Conservation (phyloP, 805 yeast genomes). For the Metschnikowia rubicola region DNA sequence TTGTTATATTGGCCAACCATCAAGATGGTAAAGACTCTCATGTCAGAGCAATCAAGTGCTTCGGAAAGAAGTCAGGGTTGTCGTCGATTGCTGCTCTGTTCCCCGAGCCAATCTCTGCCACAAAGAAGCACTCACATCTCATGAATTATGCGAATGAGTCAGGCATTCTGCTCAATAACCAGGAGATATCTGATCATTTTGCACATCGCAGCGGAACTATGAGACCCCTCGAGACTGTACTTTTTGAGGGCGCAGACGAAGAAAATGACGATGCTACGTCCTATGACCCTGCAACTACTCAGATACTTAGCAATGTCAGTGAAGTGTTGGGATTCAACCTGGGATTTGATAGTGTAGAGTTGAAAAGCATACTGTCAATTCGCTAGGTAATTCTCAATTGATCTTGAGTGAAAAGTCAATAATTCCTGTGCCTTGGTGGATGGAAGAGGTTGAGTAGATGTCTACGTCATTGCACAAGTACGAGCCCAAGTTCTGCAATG, state of each 20-base stretch:
- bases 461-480: slow-evolving; percentile 80
- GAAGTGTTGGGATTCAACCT: slow-evolving; percentile 41
- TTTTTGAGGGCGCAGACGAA: slow-evolving; percentile 4
- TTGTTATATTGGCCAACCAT: slow-evolving; percentile 71
- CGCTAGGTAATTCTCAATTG: slow-evolving; percentile 20
- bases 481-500: slow-evolving; percentile 57
- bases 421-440: slow-evolving; percentile 86
- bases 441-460: slow-evolving; percentile 83
- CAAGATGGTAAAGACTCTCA: slow-evolving; percentile 97
- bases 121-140: neutral
- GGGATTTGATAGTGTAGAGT: slow-evolving; percentile 38
- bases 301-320: slow-evolving; percentile 30
- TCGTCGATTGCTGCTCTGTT: slow-evolving; percentile 7
- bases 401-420: slow-evolving; percentile 85
- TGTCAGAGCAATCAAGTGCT: slow-evolving; percentile 67
- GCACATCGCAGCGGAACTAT: neutral
- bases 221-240: neutral
- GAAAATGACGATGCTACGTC: slow-evolving; percentile 6
- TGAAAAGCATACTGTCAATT: slow-evolving; percentile 38
- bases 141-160: slow-evolving; percentile 6
- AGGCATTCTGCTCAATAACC: slow-evolving; percentile 15
- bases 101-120: neutral
- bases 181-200: neutral
- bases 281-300: slow-evolving; percentile 23
- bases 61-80: slow-evolving; percentile 31